Percentiles rank a stretch among this genome's conserved stretches.
Evolutionary conservation across 805 yeast genomes (phyloP).

Genomic region (Ogataea ramenticola): DNA sequence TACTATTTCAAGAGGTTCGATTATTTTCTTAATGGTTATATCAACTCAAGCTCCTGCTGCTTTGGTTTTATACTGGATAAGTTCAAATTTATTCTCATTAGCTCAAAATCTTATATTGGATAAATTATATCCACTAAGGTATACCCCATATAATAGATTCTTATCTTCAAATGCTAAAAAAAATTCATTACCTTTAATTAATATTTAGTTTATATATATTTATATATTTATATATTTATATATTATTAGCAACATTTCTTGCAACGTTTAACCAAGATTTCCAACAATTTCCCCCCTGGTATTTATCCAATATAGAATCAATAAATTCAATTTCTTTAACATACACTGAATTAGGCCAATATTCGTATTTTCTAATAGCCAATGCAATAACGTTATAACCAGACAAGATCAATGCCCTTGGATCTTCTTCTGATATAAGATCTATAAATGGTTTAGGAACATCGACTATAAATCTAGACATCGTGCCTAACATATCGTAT

Average conservation of each 20-base stretch:
- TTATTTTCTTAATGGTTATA: constrained; percentile 75
- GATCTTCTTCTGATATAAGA: constrained; percentile 12
- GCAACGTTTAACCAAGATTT: constrained; percentile 16
- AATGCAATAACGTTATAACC: constrained; percentile 14
- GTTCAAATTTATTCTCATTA: constrained; percentile 73
- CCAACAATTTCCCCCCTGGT: constrained; percentile 10
- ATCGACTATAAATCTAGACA: constrained; percentile 14
- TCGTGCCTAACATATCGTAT: constrained; percentile 16
- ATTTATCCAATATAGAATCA: constrained; percentile 4
- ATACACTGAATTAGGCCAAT: constrained; percentile 14
- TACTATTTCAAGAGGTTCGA: constrained; percentile 65
- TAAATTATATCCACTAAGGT: constrained; percentile 49
- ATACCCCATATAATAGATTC: constrained; percentile 34
- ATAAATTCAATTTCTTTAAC: constrained; percentile 8
- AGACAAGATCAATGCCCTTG: constrained; percentile 13
- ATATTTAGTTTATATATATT: neutral
- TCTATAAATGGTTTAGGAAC: constrained; percentile 13
- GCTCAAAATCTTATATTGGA: constrained; percentile 71
- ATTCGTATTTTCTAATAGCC: constrained; percentile 8
- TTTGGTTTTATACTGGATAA: constrained; percentile 80
- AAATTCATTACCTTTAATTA: constrained; percentile 6
- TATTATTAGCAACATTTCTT: constrained; percentile 5
- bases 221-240: constrained; percentile 2
- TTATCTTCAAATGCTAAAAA: constrained; percentile 4
- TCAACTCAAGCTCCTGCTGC: constrained; percentile 84